A percentile compares a stretch with the other conserved stretches of the same genome.
Evolutionary conservation across 768 basidiomycete genomes (phyloP).

Genomic region (Boletales sp.): DNA sequence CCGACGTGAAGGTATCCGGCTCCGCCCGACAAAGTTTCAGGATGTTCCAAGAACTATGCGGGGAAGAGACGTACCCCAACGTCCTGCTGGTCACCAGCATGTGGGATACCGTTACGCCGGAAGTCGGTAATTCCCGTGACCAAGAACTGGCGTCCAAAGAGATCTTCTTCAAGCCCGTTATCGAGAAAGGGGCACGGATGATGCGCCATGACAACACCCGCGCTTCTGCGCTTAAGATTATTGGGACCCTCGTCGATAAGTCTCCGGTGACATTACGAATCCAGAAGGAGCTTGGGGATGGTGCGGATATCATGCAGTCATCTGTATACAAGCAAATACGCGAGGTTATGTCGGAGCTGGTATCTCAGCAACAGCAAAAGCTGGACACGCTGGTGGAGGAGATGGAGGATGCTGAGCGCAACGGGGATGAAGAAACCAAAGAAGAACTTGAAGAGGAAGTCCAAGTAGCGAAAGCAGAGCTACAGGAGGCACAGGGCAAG

Average conservation of each 20-base stretch:
- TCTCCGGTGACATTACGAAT: conserved; percentile 43
- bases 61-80: conserved; percentile 41
- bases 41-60: conserved; percentile 52
- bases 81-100: conserved; percentile 51
- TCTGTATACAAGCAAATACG: conserved; percentile 50
- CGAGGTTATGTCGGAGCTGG: conserved; percentile 44
- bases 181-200: conserved; percentile 44
- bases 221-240: conserved; percentile 43
- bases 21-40: conserved; percentile 44
- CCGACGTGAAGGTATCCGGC: conserved; percentile 45
- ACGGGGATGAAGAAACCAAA: conserved; percentile 42
- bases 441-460: conserved; percentile 41
- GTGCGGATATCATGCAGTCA: conserved; percentile 47
- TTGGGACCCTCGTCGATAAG: conserved; percentile 38
- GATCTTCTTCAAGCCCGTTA: conserved; percentile 49
- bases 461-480: conserved; percentile 18
- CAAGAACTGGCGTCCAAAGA: conserved; percentile 37
- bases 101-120: conserved; percentile 41
- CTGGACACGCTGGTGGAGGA: conserved; percentile 42
- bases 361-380: conserved; percentile 41
- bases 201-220: conserved; percentile 41
- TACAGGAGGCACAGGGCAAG: conserved; percentile 23
- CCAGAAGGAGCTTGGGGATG: conserved; percentile 49
- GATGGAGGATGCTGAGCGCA: conserved; percentile 41
- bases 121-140: conserved; percentile 37